Percentiles rank a stretch among this genome's conserved stretches.
These are phyloP conservation scores for Alternaria gaisen DNA, from an alignment of 2,329 filamentous ascomycete species.

Conservation along the genomic window DNA sequence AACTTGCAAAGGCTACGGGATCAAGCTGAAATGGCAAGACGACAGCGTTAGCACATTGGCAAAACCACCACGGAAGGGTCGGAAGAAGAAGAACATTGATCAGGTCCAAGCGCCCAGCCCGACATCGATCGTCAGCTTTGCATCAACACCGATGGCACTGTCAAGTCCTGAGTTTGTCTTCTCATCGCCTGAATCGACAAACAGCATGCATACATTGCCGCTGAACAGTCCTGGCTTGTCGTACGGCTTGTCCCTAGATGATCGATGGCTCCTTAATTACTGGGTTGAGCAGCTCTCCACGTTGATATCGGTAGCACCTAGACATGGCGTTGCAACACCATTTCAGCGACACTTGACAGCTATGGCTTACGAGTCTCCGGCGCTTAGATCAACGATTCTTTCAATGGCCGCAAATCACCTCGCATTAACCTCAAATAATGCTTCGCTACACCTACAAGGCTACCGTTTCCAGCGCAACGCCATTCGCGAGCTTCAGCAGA, in stretches of 20 bases:
- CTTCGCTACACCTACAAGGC: constrained; percentile 31
- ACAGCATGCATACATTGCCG: constrained; percentile 17
- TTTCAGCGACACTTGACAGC: constrained; percentile 42
- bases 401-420: constrained; percentile 46
- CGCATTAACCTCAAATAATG: constrained; percentile 29
- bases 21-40: constrained; percentile 43
- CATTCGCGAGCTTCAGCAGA: constrained; percentile 34
- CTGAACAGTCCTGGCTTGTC: constrained; percentile 9
- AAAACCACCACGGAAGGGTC: constrained; percentile 26
- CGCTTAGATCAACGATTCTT: constrained; percentile 42
- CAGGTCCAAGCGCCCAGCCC: constrained; percentile 20
- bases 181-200: constrained; percentile 19
- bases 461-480: constrained; percentile 42
- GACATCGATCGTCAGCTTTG: constrained; percentile 22
- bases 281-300: constrained; percentile 39
- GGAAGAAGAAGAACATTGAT: constrained; percentile 24
- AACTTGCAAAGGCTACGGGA: constrained; percentile 41
- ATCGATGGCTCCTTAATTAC: constrained; percentile 39
- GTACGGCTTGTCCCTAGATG: constrained; percentile 26
- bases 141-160: constrained; percentile 20
- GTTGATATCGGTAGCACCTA: constrained; percentile 37
- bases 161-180: constrained; percentile 3
- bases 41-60: constrained; percentile 19
- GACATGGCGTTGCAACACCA: constrained; percentile 26
- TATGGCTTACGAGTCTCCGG: constrained; percentile 36